Conservation (phyloP, 148 eudicot species). For the Rhododendron vialii region DNA sequence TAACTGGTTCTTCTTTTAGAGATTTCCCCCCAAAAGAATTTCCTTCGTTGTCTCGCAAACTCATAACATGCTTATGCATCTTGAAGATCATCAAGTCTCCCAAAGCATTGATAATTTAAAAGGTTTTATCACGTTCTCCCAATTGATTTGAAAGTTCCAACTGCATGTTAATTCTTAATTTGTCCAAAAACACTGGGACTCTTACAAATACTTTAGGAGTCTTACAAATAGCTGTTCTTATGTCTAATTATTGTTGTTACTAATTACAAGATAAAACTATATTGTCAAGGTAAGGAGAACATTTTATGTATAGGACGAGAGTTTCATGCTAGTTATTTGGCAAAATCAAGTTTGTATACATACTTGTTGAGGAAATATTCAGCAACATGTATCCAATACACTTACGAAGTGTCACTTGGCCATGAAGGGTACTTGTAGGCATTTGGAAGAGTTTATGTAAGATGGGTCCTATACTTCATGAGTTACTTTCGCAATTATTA, state of each 20-base stretch:
- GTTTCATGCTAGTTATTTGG: not conserved
- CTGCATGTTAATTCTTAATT: not conserved
- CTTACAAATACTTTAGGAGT: too few relatives aligned
- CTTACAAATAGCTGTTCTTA: not conserved
- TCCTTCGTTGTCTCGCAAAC: not conserved
- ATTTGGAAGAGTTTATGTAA: not conserved
- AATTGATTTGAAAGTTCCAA: not conserved
- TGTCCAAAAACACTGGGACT: not conserved
- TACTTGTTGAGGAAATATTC: not conserved
- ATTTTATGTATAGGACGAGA: not conserved
- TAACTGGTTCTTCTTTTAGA: not conserved
- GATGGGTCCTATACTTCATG: not conserved
- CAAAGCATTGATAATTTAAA: not conserved
- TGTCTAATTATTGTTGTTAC: not conserved
- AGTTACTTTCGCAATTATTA: not conserved
- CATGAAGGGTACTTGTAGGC: not conserved
- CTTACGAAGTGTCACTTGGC: not conserved
- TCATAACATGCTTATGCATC: not conserved
- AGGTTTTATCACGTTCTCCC: not conserved
- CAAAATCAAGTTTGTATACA: not conserved
- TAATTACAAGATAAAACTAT: not conserved
- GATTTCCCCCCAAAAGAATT: not conserved
- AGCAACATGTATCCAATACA: not conserved
- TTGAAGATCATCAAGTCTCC: not conserved
- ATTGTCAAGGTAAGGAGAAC: not conserved